These are phyloP conservation scores for Yamadazyma dendronema DNA, from an alignment of 1,139 yeast species.

Conservation along the genomic window DNA sequence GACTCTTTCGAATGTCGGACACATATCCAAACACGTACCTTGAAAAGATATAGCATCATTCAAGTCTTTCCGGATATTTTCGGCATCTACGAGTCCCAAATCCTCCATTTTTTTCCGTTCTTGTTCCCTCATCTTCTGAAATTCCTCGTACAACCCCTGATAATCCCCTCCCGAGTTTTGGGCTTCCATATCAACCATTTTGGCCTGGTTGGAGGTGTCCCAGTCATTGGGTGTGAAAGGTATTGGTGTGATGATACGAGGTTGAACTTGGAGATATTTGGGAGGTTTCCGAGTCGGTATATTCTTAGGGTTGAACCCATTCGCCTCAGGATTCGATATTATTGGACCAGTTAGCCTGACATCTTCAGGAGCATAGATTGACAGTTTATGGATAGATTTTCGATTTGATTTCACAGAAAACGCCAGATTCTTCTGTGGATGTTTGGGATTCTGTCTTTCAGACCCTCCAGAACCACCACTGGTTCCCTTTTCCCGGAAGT, in stretches of 20 bases:
- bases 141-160: constrained; percentile 48
- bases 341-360: constrained; percentile 26
- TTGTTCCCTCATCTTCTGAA: constrained; percentile 70
- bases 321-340: constrained; percentile 23
- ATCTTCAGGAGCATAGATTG: not conserved
- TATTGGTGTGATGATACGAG: constrained; percentile 36
- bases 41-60: constrained; percentile 83
- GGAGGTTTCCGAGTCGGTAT: constrained; percentile 32
- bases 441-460: too few relatives aligned
- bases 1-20: constrained; percentile 90
- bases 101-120: constrained; percentile 83
- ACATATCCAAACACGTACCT: constrained; percentile 92
- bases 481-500: too few relatives aligned
- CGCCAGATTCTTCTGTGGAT: too few relatives aligned
- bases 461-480: too few relatives aligned
- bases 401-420: too few relatives aligned
- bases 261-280: constrained; percentile 35
- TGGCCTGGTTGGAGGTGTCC: constrained; percentile 42
- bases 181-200: constrained; percentile 36
- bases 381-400: too few relatives aligned
- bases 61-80: constrained; percentile 75
- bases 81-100: constrained; percentile 83
- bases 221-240: constrained; percentile 35
- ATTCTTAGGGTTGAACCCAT: constrained; percentile 27
- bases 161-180: constrained; percentile 33